Conservation (phyloP, 371 early-diverging fungal genomes). For the Mortierella sp. region DNA sequence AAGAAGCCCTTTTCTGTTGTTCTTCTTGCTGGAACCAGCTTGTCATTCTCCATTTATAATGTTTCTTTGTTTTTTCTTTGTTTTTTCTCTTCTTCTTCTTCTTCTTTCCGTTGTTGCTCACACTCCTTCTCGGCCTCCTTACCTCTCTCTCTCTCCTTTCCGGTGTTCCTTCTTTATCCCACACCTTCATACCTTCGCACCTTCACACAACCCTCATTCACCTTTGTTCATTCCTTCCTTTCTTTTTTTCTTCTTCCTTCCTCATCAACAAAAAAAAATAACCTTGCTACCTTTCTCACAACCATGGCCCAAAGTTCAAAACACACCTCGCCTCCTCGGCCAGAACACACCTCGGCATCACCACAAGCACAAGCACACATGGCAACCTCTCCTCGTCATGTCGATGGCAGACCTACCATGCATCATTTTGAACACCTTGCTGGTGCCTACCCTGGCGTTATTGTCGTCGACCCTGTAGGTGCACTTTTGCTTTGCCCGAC, state of each 20-base stretch:
- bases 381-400: conserved; percentile 28
- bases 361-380: conserved; percentile 7
- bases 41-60: background rate
- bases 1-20: conserved; percentile 3
- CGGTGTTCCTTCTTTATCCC: background rate
- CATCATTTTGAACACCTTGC: conserved; percentile 50
- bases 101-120: background rate
- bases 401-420: conserved; percentile 21
- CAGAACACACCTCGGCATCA: conserved; percentile 21
- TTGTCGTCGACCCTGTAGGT: conserved; percentile 56
- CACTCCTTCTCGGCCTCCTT: background rate
- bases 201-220: too few species aligned
- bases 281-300: background rate
- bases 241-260: background rate
- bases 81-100: background rate
- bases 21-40: background rate
- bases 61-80: background rate
- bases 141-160: background rate
- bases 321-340: conserved; percentile 30
- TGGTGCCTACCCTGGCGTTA: conserved; percentile 44
- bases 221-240: background rate
- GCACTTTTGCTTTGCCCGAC: background rate
- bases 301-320: conserved; percentile 40
- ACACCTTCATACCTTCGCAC: background rate
- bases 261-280: background rate